Base-by-base conservation (phyloP, 1,284 basidiomycete species). In the Tilletia setariae region DNA sequence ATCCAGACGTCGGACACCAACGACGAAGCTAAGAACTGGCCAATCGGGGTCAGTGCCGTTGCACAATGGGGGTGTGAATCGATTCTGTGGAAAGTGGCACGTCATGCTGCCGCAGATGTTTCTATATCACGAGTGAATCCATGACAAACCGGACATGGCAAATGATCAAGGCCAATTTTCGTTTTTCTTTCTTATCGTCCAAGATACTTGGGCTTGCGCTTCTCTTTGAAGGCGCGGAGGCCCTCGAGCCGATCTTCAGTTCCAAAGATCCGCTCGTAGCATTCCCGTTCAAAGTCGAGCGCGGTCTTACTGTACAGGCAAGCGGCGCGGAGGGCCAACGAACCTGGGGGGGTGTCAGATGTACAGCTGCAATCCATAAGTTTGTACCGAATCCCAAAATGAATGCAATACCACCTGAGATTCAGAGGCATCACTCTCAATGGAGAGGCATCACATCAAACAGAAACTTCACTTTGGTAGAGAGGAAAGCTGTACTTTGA, bases 51-150 rank as follows among this genome's bases (percentile, higher is more conserved):
- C 35, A 93, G 90, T 71, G 76, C 97, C 16, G 89, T 91, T 0
- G 90, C 92, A 1, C 93, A 94, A 77, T 98, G 94, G 94, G 95
- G 95, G 0, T 87, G 84, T 72, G 93, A 96, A 72, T 84, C 86
- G 63, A 69, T 89, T 68, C 85, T 94, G 0, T 80, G 91, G 69
- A 79, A 81, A 28, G 85, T 91, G 0, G 90, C 56, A 9, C 56
- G 56, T n/a, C 51, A 53, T 25, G 51, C 21, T 1, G 21, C 51
- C 15, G 35, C 35, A 4, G 35, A 40, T 40, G 35, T 53, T 13
- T 23, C 13, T 53, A 53, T 23, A 21, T 6, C 35, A 40, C 11
- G 35, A 40, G 35, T 40, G 35, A 40, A 40, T 40, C 11, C 6
- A 40, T 40, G 35, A 40, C 35, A 40, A 11, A 40, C 11, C 4